Conservation (phyloP, 2,329 filamentous ascomycete species). For the Plectosphaerella cucumerina region DNA sequence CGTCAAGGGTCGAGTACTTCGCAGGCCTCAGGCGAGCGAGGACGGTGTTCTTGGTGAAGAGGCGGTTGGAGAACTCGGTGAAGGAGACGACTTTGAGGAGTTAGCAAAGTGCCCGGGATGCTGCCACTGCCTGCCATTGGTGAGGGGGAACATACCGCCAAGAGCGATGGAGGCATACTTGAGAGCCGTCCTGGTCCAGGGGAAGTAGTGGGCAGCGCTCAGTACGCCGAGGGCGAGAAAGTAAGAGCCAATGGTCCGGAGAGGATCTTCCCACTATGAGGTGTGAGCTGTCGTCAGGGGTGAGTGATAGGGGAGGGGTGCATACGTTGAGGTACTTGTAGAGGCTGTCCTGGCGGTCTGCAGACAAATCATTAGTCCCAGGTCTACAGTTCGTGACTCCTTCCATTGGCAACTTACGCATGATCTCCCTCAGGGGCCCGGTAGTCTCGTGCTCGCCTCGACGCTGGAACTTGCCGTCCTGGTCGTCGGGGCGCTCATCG, state of each 20-base stretch:
- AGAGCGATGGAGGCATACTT: slow-evolving; percentile 4
- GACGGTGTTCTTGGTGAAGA: slow-evolving; percentile 1
- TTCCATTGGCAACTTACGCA: neutral
- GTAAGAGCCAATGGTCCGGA: slow-evolving; percentile 6
- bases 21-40: slow-evolving; percentile 4
- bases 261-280: slow-evolving; percentile 5
- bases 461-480: neutral
- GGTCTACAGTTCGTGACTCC: neutral
- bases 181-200: slow-evolving; percentile 2
- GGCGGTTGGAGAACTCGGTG: slow-evolving; percentile 5
- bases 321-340: slow-evolving; percentile 7
- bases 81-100: neutral
- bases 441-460: neutral
- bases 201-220: slow-evolving; percentile 5
- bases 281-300: neutral
- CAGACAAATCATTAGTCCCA: neutral
- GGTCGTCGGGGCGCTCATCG: neutral
- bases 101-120: no score
- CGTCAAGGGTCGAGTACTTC: neutral
- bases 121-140: no score
- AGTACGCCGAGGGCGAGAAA: slow-evolving; percentile 1
- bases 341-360: slow-evolving; percentile 7
- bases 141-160: slow-evolving; percentile 1
- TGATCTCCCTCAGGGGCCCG: neutral
- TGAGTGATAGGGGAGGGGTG: neutral